Conservation (phyloP, 2,329 filamentous ascomycete genomes). For the Colletotrichum acutatum region DNA sequence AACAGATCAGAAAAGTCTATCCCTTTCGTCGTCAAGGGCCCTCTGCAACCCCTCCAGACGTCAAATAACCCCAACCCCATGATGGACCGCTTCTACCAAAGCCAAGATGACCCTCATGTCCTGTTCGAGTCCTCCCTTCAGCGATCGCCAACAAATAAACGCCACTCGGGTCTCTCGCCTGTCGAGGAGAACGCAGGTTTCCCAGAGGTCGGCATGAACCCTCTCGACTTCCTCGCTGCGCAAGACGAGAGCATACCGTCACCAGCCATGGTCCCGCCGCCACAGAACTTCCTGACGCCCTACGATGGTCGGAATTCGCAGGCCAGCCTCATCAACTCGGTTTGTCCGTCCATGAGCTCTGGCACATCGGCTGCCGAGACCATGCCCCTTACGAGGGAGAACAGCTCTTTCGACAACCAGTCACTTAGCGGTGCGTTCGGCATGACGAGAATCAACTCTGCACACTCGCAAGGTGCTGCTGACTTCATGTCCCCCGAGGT, state of each 20-base stretch:
- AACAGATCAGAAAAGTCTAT: constrained; percentile 52
- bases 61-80: constrained; percentile 38
- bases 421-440: constrained; percentile 43
- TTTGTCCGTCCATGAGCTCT: constrained; percentile 56
- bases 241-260: constrained; percentile 41
- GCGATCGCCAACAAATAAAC: constrained; percentile 41
- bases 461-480: constrained; percentile 45
- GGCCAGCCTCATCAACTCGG: constrained; percentile 46
- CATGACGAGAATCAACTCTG: constrained; percentile 52
- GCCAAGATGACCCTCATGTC: constrained; percentile 45
- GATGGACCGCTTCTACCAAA: constrained; percentile 45
- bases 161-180: constrained; percentile 43
- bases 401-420: constrained; percentile 49
- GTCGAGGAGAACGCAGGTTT: constrained; percentile 48
- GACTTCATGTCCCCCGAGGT: constrained; percentile 41
- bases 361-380: constrained; percentile 51
- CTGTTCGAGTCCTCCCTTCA: constrained; percentile 38
- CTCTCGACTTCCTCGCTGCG: constrained; percentile 50
- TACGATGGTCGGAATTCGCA: constrained; percentile 35
- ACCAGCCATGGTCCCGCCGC: constrained; percentile 39
- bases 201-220: constrained; percentile 49
- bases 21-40: constrained; percentile 50
- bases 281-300: constrained; percentile 38
- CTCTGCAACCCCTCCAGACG: constrained; percentile 46
- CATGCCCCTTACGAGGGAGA: constrained; percentile 55